Conservation (phyloP, 2,329 filamentous ascomycete species). For the Aspergillus costaricaensis region DNA sequence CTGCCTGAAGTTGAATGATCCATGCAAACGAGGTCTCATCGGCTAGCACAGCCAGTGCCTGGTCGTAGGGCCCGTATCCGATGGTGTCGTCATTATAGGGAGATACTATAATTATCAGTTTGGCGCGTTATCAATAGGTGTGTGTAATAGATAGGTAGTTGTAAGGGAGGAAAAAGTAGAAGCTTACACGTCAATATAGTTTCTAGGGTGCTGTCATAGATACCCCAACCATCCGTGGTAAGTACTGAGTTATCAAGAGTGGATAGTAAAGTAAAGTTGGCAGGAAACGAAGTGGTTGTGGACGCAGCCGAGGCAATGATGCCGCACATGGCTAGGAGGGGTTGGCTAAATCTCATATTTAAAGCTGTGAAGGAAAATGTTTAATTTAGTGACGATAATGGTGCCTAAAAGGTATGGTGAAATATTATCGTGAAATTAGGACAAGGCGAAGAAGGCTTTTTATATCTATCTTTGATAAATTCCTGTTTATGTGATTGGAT, state of each 20-base stretch:
- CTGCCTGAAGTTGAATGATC: not conserved
- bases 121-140: not conserved
- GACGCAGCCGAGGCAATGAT: not conserved
- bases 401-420: not conserved
- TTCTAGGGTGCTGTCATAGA: not conserved
- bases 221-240: constrained; percentile 5
- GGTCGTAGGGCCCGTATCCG: not conserved
- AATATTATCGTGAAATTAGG: not conserved
- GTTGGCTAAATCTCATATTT: constrained; percentile 1
- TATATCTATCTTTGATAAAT: not conserved
- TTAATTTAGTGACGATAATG: not conserved
- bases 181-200: constrained; percentile 1
- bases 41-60: not conserved
- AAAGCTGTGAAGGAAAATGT: not conserved
- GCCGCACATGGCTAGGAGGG: not conserved
- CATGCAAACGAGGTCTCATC: not conserved
- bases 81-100: not conserved
- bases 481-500: not conserved
- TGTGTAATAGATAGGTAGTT: not conserved
- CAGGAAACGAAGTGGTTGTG: constrained; percentile 1
- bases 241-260: constrained; percentile 1
- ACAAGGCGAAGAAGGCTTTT: not conserved
- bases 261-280: constrained; percentile 1
- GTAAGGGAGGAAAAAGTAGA: not conserved
- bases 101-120: not conserved